Percentiles rank a stretch among this genome's conserved stretches.
Conservation (phyloP, 371 early-diverging fungal genomes). For the Syncephalastrum sp. region DNA sequence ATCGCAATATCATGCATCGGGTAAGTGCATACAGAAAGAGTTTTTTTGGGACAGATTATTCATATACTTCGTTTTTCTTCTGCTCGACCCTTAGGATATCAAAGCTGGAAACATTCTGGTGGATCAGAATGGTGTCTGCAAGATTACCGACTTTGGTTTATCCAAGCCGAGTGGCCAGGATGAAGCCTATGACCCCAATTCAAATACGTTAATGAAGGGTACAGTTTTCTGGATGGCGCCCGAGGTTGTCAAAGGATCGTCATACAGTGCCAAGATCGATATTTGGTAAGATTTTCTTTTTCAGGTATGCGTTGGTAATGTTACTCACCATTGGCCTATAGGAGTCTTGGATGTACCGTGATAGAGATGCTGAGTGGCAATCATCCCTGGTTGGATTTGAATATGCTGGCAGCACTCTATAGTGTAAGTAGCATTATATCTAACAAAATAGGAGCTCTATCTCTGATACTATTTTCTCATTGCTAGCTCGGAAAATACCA, state of each 20-base stretch:
- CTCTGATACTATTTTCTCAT: slow-evolving; percentile 1
- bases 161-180: slow-evolving; percentile 78
- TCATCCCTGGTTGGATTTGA: slow-evolving; percentile 89
- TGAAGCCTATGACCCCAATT: slow-evolving; percentile 50
- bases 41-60: background rate
- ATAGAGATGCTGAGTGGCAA: slow-evolving; percentile 94
- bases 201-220: slow-evolving; percentile 46
- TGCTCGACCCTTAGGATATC: slow-evolving; percentile 62
- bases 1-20: slow-evolving; percentile 92
- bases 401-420: slow-evolving; percentile 87
- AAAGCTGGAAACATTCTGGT: slow-evolving; percentile 94
- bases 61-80: background rate
- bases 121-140: slow-evolving; percentile 85
- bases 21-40: slow-evolving; percentile 21
- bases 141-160: slow-evolving; percentile 99
- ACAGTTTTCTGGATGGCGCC: slow-evolving; percentile 84
- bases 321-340: background rate
- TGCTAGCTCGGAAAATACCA: slow-evolving; percentile 77
- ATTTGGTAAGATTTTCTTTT: slow-evolving; percentile 52
- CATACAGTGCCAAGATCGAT: slow-evolving; percentile 74
- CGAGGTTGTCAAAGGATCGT: slow-evolving; percentile 69
- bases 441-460: background rate
- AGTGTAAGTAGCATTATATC: slow-evolving; percentile 34
- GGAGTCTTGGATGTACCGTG: slow-evolving; percentile 88
- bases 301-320: too few relatives aligned